A percentile compares a stretch with the other conserved stretches of the same genome.
phyloP scores from a whole-genome alignment of 2,329 filamentous ascomycete genomes.

The Colletotrichum liriopes region DNA sequence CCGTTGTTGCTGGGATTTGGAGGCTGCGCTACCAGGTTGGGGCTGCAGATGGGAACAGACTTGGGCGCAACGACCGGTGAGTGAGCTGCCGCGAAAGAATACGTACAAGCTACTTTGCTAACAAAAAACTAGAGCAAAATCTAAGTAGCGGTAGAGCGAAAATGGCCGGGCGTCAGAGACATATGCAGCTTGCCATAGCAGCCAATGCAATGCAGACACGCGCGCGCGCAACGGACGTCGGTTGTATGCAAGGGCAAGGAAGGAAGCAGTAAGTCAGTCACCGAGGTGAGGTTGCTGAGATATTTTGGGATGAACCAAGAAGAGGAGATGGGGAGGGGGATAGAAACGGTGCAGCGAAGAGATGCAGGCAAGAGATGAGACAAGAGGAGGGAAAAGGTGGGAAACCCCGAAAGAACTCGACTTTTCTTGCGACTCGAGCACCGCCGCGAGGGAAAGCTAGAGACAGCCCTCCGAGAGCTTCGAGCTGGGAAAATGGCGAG shows the following conservation, averaged over 20 bases:
- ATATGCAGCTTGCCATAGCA: conserved; percentile 47
- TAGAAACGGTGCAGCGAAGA: conserved; percentile 1
- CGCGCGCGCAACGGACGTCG: conserved; percentile 48
- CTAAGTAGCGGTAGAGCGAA: conserved; percentile 33
- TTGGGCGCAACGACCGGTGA: conserved; percentile 29
- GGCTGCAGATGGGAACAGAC: conserved; percentile 35
- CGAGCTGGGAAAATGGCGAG: conserved; percentile 41
- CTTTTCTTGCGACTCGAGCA: conserved; percentile 48
- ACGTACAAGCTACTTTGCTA: conserved; percentile 31
- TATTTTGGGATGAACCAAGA: background rate
- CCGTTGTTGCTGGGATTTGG: conserved; percentile 43
- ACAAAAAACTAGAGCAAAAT: conserved; percentile 27
- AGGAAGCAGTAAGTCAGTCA: conserved; percentile 27
- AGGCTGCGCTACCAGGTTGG: conserved; percentile 27
- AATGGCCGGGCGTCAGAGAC: conserved; percentile 43
- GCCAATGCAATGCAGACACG: conserved; percentile 65
- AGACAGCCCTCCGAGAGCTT: conserved; percentile 2
- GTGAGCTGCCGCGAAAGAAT: conserved; percentile 7
- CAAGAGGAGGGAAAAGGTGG: conserved; percentile 6
- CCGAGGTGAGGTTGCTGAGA: conserved; percentile 28
- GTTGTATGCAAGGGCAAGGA: conserved; percentile 34
- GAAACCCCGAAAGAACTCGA: conserved; percentile 1
- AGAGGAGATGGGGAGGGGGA: conserved; percentile 3
- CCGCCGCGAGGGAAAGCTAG: conserved; percentile 1
- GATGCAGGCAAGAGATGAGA: conserved; percentile 21